Evolutionary conservation across 2,329 filamentous ascomycete genomes (phyloP).

Genomic region (Sporothrix humicola): DNA sequence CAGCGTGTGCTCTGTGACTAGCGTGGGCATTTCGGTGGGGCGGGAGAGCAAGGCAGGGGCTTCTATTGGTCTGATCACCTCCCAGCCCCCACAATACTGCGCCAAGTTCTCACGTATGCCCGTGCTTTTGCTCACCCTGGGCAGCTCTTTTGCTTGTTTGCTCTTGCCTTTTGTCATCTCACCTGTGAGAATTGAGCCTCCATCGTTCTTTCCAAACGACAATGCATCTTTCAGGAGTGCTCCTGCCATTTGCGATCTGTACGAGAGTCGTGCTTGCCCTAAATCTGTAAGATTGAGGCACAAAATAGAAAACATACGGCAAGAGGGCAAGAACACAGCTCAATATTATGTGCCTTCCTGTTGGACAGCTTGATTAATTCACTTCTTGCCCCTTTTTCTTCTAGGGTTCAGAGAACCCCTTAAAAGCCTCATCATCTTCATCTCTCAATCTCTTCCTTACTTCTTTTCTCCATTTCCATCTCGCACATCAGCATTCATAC

Average conservation of each 20-base stretch:
- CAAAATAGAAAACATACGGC: background rate
- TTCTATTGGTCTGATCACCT: background rate
- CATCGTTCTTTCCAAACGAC: background rate
- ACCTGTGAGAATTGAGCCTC: background rate
- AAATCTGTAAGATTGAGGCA: no score
- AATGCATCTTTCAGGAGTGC: slow-evolving; percentile 4
- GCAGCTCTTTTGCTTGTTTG: background rate
- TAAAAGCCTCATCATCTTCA: background rate
- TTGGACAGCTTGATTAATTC: background rate
- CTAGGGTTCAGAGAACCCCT: background rate
- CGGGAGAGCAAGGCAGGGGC: background rate
- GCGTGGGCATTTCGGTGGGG: background rate
- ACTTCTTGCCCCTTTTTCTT: background rate
- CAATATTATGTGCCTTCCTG: background rate
- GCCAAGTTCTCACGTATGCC: background rate
- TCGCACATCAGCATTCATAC: background rate
- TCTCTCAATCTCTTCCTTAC: background rate
- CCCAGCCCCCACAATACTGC: background rate
- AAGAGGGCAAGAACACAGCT: slow-evolving; percentile 4
- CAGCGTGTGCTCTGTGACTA: background rate
- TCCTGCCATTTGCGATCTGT: slow-evolving; percentile 19
- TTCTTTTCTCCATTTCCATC: background rate
- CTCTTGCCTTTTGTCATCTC: background rate
- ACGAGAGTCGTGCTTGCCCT: background rate
- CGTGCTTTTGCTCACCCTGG: slow-evolving; percentile 3